Evolutionary conservation across 306 rosid genomes (phyloP).

Genomic region (Vigna nakashimae): DNA sequence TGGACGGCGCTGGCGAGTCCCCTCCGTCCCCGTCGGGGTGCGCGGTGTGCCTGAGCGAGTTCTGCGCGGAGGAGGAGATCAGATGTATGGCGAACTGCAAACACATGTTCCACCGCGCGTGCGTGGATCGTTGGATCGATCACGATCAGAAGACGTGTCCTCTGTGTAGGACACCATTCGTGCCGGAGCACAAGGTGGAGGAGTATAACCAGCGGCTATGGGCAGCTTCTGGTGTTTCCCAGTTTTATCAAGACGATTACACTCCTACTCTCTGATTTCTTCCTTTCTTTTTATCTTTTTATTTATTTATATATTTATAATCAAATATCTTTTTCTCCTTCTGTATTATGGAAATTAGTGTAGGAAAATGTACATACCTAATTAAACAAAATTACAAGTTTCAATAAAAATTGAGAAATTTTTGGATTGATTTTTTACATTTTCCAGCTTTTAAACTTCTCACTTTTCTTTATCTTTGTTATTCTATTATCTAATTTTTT

Average conservation of each 20-base stretch:
- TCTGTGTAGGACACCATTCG: conserved; percentile 77
- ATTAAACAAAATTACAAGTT: not conserved
- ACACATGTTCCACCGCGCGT: conserved; percentile 84
- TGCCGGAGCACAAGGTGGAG: conserved; percentile 61
- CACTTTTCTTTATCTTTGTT: too few relatives aligned
- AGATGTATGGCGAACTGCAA: conserved; percentile 79
- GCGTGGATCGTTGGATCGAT: conserved; percentile 97
- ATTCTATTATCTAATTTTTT: too few relatives aligned
- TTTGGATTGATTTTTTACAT: not conserved
- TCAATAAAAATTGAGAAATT: not conserved
- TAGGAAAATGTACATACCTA: conserved; percentile 38
- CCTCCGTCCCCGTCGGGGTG: conserved; percentile 41
- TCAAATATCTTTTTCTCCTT: not conserved
- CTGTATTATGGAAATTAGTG: not conserved
- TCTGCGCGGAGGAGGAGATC: conserved; percentile 72
- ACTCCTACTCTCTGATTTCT: conserved; percentile 22
- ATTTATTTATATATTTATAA: not conserved
- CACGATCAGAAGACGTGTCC: conserved; percentile 94
- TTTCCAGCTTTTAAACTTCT: not conserved
- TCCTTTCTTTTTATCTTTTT: conserved; percentile 7
- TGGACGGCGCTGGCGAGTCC: conserved; percentile 22
- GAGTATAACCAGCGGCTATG: conserved; percentile 76
- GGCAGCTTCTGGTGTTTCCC: conserved; percentile 64
- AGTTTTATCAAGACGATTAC: conserved; percentile 54
- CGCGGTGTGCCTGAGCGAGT: conserved; percentile 81